Base-by-base conservation (phyloP, 352 stramenopile species). In the Phytophthora tentaculata region DNA sequence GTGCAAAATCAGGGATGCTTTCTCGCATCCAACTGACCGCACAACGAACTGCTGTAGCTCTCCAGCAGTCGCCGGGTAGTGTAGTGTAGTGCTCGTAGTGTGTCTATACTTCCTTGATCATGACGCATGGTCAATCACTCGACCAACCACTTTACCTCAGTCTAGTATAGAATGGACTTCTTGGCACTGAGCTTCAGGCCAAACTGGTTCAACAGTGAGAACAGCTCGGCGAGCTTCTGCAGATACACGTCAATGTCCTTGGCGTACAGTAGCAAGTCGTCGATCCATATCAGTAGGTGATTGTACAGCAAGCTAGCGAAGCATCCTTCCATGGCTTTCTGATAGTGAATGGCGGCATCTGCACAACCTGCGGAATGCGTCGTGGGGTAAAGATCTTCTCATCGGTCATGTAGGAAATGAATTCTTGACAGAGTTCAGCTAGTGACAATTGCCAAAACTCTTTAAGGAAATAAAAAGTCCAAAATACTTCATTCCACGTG, bases 361-460 rank as follows among this genome's bases (percentile, higher is more conserved):
- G 0, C 8, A 10, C 43, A 49, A 4, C 43, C 43, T 49, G 28
- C 19, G 17, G 19, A n/a, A n/a, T 20, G 13, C 22, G n/a, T n/a
- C n/a, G 20, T 20, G 45, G 45, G 19, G 45, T 52, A 12, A 32
- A 32, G 22, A 52, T 32, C 1, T 32, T 32, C 45, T 52, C 13
- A 9, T 52, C 45, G 20, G 22, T 52, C 45, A 52, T 52, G 22
- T 52, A 52, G 22, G 45, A 52, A 1, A 52, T 23, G 20, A n/a
- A 32, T 14, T 52, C 22, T 32, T 52, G 45, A 32, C 45, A 10
- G 45, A 17, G 12, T 5, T 29, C 39, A 9, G 14, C 14, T 9
- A 45, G 16, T 5, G 39, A 16, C 14, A 45, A 9, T 20, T 20
- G 14, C 16, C 16, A 20, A 20, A 52, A 52, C 19, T 3, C 45